Evolutionary conservation across 1,139 yeast species (phyloP), one percentile per base, ranked within the genome.

Genomic region (Zygosaccharomyces pseudobailii): DNA sequence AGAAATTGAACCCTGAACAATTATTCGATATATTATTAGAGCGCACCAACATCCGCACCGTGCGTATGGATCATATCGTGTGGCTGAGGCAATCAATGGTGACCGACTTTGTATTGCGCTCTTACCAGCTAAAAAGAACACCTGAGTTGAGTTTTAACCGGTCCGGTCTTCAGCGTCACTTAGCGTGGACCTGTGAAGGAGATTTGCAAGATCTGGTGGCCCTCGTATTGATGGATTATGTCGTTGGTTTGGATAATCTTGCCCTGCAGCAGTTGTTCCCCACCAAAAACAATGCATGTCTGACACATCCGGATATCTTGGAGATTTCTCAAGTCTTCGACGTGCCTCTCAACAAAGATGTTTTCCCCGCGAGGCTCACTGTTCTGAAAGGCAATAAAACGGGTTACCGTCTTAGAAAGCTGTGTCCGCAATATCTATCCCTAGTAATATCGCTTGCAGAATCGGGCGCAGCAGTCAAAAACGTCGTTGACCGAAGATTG

Each of bases 81-180:
- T 63, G 67, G 67, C 58, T 64, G 43, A 55, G 61, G 42, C 63
- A 60, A 46, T 50, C 47, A 13, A 61, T 59, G 57, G 53, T 63
- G n/a, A 59, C 57, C 44, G 48, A 52, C 32, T 56, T 57, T 28
- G 52, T 61, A 4, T 32, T 62, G 19, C 46, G 49, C 47, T 23
- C 55, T 56, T 27, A 27, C 21, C 9, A 40, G 48, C n/a, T 36
- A 36, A 21, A 40, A 36, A 20, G 35, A 27, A 43, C 41, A 20
- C 34, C 54, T 24, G 25, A 46, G 20, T 49, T 61, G 33, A 56
- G 59, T 46, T 62, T 63, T 49, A 50, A 47, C 20, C 58, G 57
- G 35, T 56, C 66, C 3, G 67, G 67, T 5, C 51, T 63, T 53
- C 59, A 61, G 39, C 56, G 59, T 47, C 58, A 60, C 38, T 53